These are phyloP conservation scores for Sporothrix globosa DNA, from an alignment of 2,329 filamentous ascomycete genomes.

Conservation along the genomic window DNA sequence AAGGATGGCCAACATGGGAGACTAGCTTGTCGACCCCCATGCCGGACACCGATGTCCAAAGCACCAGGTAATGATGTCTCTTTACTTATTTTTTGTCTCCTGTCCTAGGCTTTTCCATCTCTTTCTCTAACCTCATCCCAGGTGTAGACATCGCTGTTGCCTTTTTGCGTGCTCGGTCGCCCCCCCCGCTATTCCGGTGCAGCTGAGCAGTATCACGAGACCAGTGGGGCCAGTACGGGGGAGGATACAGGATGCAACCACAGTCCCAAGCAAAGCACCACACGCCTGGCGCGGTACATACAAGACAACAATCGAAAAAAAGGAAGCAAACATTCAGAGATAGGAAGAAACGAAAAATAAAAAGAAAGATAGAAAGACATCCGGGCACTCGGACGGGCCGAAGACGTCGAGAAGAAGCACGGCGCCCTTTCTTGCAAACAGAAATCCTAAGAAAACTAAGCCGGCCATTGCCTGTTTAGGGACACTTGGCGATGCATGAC, in stretches of 20 bases:
- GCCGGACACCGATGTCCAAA: constrained; percentile 5
- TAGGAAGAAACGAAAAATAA: not conserved
- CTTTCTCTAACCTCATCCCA: not conserved
- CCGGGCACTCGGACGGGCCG: not conserved
- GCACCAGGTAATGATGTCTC: not conserved
- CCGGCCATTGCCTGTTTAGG: not conserved
- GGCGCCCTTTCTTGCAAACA: not conserved
- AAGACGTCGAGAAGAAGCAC: not conserved
- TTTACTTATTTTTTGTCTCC: no score
- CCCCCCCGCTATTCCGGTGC: constrained; percentile 23
- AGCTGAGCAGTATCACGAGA: constrained; percentile 31
- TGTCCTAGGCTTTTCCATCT: not conserved
- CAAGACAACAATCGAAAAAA: not conserved
- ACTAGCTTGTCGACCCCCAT: constrained; percentile 11
- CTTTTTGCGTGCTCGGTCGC: constrained; percentile 9
- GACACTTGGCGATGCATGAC: constrained; percentile 26
- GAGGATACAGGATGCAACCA: constrained; percentile 12
- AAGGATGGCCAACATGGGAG: constrained; percentile 6
- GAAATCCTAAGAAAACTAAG: not conserved
- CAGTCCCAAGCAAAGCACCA: not conserved
- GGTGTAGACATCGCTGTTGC: not conserved
- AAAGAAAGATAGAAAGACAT: not conserved
- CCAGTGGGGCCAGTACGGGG: constrained; percentile 24
- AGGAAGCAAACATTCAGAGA: no score
- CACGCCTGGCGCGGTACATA: not conserved